Evolutionary conservation across 140 eudicot species (phyloP).

Genomic region (Stevia rebaudiana): DNA sequence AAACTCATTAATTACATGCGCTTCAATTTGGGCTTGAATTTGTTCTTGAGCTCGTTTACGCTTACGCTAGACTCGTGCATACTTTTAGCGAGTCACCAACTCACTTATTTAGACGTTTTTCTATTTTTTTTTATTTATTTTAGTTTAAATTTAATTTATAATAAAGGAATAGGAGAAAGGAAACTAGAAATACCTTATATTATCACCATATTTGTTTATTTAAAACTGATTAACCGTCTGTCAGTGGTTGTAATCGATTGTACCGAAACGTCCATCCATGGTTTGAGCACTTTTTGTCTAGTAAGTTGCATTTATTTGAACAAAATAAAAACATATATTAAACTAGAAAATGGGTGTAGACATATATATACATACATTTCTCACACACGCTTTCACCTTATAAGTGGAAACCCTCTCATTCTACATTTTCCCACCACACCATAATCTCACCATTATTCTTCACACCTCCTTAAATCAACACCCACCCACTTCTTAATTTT

Average conservation of each 20-base stretch:
- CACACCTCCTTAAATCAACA: not conserved
- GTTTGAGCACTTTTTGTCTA: not conserved
- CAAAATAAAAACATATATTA: not conserved
- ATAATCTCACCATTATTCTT: constrained; percentile 9
- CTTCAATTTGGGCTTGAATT: no score
- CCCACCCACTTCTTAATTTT: not conserved
- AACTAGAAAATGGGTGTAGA: not conserved
- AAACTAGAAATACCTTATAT: not conserved
- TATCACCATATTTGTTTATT: not conserved
- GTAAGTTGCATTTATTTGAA: not conserved
- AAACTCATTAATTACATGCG: no score
- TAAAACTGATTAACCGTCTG: not conserved
- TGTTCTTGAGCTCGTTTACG: no score
- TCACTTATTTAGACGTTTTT: no score
- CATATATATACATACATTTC: not conserved
- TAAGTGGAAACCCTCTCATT: constrained; percentile 34
- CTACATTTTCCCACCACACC: not conserved
- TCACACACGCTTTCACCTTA: constrained; percentile 30
- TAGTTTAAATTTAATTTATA: not conserved
- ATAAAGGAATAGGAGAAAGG: not conserved
- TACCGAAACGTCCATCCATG: not conserved
- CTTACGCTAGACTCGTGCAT: no score
- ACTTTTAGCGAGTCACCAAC: no score
- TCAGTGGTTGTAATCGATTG: not conserved
- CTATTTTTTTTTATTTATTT: no score